These are phyloP conservation scores for Protea cynaroides DNA, from an alignment of 164 flowering plant species.

Conservation along the genomic window DNA sequence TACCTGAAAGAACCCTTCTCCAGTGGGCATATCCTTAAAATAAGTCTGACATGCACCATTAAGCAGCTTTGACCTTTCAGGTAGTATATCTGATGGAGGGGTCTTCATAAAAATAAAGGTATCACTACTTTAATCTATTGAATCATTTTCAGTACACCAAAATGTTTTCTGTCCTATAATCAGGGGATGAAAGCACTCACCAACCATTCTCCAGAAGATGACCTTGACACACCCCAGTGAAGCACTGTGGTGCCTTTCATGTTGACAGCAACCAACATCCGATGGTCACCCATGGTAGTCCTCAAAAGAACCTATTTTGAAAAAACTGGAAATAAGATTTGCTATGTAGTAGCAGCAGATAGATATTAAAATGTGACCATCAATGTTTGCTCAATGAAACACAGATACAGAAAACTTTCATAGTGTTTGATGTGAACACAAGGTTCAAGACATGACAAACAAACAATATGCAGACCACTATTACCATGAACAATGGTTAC, in stretches of 20 bases:
- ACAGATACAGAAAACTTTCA: background rate
- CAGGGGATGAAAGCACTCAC: conserved; percentile 17
- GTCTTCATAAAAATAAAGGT: conserved; percentile 17
- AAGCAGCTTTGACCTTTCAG: conserved; percentile 39
- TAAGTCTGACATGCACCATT: conserved; percentile 44
- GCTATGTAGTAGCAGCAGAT: no score
- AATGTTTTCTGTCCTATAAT: conserved; percentile 1
- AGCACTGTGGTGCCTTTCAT: conserved; percentile 30
- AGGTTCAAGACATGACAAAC: conserved; percentile 1
- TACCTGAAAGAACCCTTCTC: conserved; percentile 34
- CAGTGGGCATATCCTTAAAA: conserved; percentile 25
- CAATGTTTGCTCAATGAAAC: background rate
- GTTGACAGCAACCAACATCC: conserved; percentile 25
- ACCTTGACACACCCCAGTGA: conserved; percentile 42
- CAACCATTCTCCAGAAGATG: conserved; percentile 38
- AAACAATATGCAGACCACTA: background rate
- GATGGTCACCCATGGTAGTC: conserved; percentile 22
- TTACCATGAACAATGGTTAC: background rate
- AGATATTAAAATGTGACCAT: background rate
- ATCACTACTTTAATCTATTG: background rate
- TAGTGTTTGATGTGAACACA: background rate
- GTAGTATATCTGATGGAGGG: conserved; percentile 35
- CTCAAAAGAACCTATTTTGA: conserved; percentile 22
- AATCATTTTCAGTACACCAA: background rate
- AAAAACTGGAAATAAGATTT: background rate